These are phyloP conservation scores for Extremus antarcticus DNA, from an alignment of 495 filamentous ascomycete species.

Conservation along the genomic window DNA sequence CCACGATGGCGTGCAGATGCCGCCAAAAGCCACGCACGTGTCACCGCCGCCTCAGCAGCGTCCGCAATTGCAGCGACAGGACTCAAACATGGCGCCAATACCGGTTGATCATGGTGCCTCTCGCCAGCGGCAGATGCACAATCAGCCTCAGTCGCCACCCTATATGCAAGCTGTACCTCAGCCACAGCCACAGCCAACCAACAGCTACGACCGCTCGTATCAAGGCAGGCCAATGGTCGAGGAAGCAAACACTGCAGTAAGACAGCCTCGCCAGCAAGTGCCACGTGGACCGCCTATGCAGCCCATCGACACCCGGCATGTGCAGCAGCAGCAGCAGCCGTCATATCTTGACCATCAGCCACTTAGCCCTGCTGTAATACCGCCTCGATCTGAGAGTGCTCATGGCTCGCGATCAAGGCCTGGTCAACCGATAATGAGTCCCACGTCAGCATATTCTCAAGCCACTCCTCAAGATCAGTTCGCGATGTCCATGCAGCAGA, in stretches of 20 bases:
- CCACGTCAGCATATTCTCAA: neutral
- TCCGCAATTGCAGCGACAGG: neutral
- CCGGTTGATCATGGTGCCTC: neutral
- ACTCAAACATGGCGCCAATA: neutral
- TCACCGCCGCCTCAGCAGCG: neutral
- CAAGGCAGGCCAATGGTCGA: neutral
- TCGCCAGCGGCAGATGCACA: neutral
- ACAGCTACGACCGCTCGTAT: neutral
- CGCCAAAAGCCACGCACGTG: neutral
- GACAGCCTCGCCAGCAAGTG: neutral
- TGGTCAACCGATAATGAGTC: neutral
- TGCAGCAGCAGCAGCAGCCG: neutral
- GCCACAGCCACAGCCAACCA: neutral
- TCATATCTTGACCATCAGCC: slow-evolving; percentile 8
- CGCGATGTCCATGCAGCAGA: neutral
- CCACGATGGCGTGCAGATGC: neutral
- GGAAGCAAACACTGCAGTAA: neutral
- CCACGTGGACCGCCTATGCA: neutral
- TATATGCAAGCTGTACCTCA: neutral
- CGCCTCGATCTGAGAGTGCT: slow-evolving; percentile 1
- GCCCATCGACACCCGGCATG: slow-evolving; percentile 3
- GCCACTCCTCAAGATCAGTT: neutral
- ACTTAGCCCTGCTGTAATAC: slow-evolving; percentile 10
- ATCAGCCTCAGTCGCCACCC: neutral
- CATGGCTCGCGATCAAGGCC: neutral